Evolutionary conservation across 345 rosid genomes (phyloP).

Genomic region (Iberis pinnata): DNA sequence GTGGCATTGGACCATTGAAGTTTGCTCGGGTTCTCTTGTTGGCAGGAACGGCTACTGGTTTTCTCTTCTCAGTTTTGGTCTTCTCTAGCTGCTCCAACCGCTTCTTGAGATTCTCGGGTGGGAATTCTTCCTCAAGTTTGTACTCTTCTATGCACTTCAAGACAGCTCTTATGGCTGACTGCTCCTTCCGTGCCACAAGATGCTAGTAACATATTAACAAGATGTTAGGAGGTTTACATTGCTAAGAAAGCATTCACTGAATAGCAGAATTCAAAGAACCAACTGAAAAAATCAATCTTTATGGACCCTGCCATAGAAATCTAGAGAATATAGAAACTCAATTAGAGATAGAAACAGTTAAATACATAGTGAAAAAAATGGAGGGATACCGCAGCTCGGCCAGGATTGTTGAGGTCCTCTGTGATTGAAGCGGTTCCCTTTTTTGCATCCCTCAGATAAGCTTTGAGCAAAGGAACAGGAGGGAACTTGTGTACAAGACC

Average conservation of each 20-base stretch:
- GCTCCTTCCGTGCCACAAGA: slow-evolving; percentile 84
- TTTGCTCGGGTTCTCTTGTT: slow-evolving; percentile 88
- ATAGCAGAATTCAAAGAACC: too few species aligned
- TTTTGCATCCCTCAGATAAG: slow-evolving; percentile 85
- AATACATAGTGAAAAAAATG: background rate
- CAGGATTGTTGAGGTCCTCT: slow-evolving; percentile 76
- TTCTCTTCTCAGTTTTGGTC: slow-evolving; percentile 84
- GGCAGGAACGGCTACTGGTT: slow-evolving; percentile 73
- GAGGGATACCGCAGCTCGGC: slow-evolving; percentile 75
- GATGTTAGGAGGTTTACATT: too few species aligned
- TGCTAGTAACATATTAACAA: slow-evolving; percentile 36
- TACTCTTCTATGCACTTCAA: slow-evolving; percentile 97
- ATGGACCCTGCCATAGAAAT: too few species aligned
- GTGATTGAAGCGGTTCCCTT: slow-evolving; percentile 71
- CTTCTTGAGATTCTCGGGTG: slow-evolving; percentile 91
- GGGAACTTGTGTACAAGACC: slow-evolving; percentile 84
- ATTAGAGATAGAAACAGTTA: too few species aligned
- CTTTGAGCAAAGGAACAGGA: slow-evolving; percentile 77
- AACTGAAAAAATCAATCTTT: too few species aligned
- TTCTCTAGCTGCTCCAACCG: slow-evolving; percentile 97
- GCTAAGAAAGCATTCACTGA: too few species aligned
- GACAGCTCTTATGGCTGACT: slow-evolving; percentile 83
- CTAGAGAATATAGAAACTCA: too few species aligned
- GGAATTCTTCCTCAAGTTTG: slow-evolving; percentile 74
- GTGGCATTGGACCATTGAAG: slow-evolving; percentile 96